phyloP scores from a whole-genome alignment of 2,329 filamentous ascomycete genomes.

The Westerdykella ornata region DNA sequence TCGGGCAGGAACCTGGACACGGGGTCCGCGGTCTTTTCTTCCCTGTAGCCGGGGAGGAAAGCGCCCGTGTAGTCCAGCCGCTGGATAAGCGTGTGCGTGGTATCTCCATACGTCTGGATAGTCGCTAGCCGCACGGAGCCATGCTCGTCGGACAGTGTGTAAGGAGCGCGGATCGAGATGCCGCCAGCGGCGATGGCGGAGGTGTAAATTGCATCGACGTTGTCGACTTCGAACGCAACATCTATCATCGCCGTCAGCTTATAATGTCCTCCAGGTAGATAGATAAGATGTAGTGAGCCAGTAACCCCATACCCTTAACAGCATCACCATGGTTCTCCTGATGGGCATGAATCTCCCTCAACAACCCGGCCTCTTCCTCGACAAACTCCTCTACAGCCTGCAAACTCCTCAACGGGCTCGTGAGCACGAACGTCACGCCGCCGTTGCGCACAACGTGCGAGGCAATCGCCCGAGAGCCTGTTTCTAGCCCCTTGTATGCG shows the following conservation, averaged over 20 bases:
- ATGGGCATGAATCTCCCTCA: conserved; percentile 73
- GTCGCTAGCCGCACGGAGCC: conserved; percentile 68
- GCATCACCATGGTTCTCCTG: conserved; percentile 85
- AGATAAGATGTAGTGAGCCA: not conserved
- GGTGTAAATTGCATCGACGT: conserved; percentile 71
- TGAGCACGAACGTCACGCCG: conserved; percentile 73
- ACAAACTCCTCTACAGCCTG: conserved; percentile 27
- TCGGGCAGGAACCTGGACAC: conserved; percentile 51
- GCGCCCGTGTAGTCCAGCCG: conserved; percentile 61
- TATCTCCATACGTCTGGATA: conserved; percentile 90
- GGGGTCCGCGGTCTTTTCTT: conserved; percentile 45
- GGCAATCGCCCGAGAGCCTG: conserved; percentile 70
- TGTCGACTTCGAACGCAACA: conserved; percentile 89
- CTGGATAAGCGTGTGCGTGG: conserved; percentile 84
- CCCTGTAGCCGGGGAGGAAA: conserved; percentile 78
- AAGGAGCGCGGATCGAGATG: conserved; percentile 57
- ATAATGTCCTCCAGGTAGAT: not conserved
- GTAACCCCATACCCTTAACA: conserved; percentile 54
- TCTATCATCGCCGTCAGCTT: conserved; percentile 43
- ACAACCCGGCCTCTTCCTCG: conserved; percentile 55
- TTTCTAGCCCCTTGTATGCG: conserved; percentile 84
- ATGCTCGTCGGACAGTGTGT: conserved; percentile 48
- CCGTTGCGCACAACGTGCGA: conserved; percentile 79
- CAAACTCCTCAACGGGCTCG: conserved; percentile 61
- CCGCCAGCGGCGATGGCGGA: conserved; percentile 63